Conservation (phyloP, 108 stramenopile species). For the Skeletonema grethae region DNA sequence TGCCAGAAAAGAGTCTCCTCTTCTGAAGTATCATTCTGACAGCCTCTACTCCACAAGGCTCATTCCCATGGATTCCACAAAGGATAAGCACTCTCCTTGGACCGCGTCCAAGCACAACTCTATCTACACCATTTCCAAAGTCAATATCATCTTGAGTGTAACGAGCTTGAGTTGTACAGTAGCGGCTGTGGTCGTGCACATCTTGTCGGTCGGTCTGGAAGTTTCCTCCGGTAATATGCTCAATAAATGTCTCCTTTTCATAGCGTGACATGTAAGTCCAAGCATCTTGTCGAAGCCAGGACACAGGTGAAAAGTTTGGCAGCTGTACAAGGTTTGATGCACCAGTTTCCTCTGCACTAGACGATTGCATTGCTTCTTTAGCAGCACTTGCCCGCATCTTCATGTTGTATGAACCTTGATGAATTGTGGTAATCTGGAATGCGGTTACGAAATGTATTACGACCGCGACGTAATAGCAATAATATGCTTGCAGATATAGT, state of each 20-base stretch:
- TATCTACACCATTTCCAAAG: conserved; percentile 42
- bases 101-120: conserved; percentile 39
- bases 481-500: not conserved
- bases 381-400: not conserved
- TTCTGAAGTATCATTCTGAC: conserved; percentile 30
- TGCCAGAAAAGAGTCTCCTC: conserved; percentile 18
- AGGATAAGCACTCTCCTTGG: conserved; percentile 29
- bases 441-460: not conserved
- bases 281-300: conserved; percentile 29
- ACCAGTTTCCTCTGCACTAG: not conserved
- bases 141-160: conserved; percentile 8
- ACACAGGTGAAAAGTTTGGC: conserved; percentile 31
- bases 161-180: conserved; percentile 15
- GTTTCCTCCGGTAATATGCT: conserved; percentile 19
- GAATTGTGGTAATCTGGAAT: not conserved
- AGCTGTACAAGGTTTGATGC: not conserved
- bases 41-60: conserved; percentile 39
- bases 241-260: conserved; percentile 29
- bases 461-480: not conserved
- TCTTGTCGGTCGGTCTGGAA: conserved; percentile 19
- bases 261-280: conserved; percentile 35
- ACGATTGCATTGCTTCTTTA: not conserved
- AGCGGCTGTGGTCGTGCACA: not conserved
- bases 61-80: conserved; percentile 47
- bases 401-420: not conserved